Evolutionary conservation across 129 eudicot species (phyloP), one percentile per base, ranked within the genome.

Genomic region (Dittrichia graveolens): DNA sequence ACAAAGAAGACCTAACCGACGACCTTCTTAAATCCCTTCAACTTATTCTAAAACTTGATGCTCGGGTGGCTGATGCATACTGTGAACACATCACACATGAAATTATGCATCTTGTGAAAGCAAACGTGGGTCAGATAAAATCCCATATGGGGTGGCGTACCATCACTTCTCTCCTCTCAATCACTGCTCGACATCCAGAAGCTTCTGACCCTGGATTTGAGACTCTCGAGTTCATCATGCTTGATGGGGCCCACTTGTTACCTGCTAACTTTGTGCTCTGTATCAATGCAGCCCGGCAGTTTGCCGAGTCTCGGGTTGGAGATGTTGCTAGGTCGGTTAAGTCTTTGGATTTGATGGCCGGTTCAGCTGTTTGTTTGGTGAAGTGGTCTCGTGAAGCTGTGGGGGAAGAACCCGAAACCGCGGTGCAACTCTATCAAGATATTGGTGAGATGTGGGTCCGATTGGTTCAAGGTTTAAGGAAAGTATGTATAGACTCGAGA

Each of bases 71-170:
- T 35, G 94, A 90, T 79, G 94, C 89, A 11, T 87, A 87, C 34
- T 87, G 94, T 75, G 96, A 90, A 48, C 87, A 87, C 39, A 90
- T 90, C 35, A 87, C 96, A 1, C 94, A 83, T 65, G 96, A 90
- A 74, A 87, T 90, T 35, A 90, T 77, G 86, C 87, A 80, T 38
- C 91, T 90, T 0, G 94, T 90, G 14, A 90, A 90, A 78, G 96
- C 84, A 19, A 90, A 90, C 24, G 94, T 84, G 12, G 80, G 82
- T 45, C 96, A 87, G 80, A 90, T 90, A 38, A 61, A 91, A 59
- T 90, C 96, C 37, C 94, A 87, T n/a, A 67, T 81, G 88, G 96
- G 96, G 8, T 90, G 96, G 96, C 87, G 91, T 8, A 90, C 91
- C 9, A 87, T 90, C 50, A 81, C 87, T 39, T 87, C 94, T 7